Evolutionary conservation across 2,329 filamentous ascomycete species (phyloP).

Genomic region (Fusarium cicatricum): DNA sequence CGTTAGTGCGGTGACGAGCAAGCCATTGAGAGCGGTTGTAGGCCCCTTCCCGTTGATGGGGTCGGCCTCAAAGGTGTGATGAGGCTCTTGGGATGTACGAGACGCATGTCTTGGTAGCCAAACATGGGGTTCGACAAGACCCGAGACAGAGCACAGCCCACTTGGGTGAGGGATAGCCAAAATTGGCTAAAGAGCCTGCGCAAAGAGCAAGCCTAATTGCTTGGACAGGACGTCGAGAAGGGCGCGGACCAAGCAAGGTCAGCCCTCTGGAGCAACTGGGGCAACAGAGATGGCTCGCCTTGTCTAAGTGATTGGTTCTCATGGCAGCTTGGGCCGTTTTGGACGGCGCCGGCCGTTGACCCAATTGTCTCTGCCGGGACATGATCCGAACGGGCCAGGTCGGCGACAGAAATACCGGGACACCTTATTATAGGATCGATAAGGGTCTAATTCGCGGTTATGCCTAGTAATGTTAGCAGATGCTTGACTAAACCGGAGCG

Average conservation of each 20-base stretch:
- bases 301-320: slow-evolving; percentile 40
- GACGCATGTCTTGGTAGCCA: slow-evolving; percentile 29
- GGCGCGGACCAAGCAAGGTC: slow-evolving; percentile 31
- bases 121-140: slow-evolving; percentile 32
- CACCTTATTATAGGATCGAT: slow-evolving; percentile 7
- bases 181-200: slow-evolving; percentile 36
- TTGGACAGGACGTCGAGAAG: slow-evolving; percentile 24
- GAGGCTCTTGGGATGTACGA: slow-evolving; percentile 33
- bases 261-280: slow-evolving; percentile 29
- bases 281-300: slow-evolving; percentile 33
- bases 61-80: slow-evolving; percentile 34
- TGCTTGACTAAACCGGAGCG: not conserved
- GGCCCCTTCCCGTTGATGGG: slow-evolving; percentile 24
- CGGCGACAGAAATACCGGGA: slow-evolving; percentile 21
- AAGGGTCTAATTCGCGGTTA: slow-evolving; percentile 6
- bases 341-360: slow-evolving; percentile 38
- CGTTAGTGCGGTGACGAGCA: slow-evolving; percentile 33
- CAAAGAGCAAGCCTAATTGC: slow-evolving; percentile 29
- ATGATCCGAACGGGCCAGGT: slow-evolving; percentile 32
- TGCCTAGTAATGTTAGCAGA: slow-evolving; percentile 7
- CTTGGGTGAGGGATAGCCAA: slow-evolving; percentile 27
- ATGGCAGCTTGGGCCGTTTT: slow-evolving; percentile 38
- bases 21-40: slow-evolving; percentile 27
- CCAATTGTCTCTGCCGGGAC: slow-evolving; percentile 40
- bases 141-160: slow-evolving; percentile 33